A percentile compares a stretch with the other conserved stretches of the same genome.
Conservation (phyloP, 73 alveolate genomes). For the Paramecium caudatum region DNA sequence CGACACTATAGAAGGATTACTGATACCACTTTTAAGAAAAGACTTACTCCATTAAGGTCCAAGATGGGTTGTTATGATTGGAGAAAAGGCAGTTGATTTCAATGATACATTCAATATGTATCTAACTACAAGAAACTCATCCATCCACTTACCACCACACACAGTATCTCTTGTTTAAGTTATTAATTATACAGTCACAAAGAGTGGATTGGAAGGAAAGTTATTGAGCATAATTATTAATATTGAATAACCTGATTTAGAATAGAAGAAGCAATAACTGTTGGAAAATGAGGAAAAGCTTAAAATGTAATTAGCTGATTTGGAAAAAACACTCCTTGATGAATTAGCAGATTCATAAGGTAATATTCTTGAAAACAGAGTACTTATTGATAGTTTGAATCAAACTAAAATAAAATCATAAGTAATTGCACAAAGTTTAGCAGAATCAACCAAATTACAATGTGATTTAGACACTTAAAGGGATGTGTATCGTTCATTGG, state of each 20-base stretch:
- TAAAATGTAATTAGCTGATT: slow-evolving; percentile 95
- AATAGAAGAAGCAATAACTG: slow-evolving; percentile 96
- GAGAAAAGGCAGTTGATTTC: slow-evolving; percentile 99
- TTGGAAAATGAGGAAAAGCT: slow-evolving; percentile 99
- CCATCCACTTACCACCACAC: slow-evolving; percentile 97
- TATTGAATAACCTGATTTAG: slow-evolving; percentile 99
- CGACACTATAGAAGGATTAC: slow-evolving; percentile 97
- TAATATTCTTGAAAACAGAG: slow-evolving; percentile 91
- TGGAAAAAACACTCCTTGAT: slow-evolving; percentile 97
- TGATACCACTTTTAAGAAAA: slow-evolving; percentile 98
- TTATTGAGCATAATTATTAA: slow-evolving; percentile 98
- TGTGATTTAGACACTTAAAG: slow-evolving; percentile 94
- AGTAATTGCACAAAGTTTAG: slow-evolving; percentile 73
- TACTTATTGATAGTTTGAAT: slow-evolving; percentile 97
- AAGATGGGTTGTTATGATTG: slow-evolving; percentile 95
- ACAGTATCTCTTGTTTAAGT: slow-evolving; percentile 94
- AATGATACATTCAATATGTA: slow-evolving; percentile 96
- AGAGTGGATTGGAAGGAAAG: slow-evolving; percentile 99
- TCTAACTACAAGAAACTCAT: slow-evolving; percentile 98
- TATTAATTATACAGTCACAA: slow-evolving; percentile 99
- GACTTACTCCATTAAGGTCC: slow-evolving; percentile 99
- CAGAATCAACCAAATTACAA: slow-evolving; percentile 64
- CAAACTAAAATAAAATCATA: slow-evolving; percentile 90
- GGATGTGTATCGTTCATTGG: slow-evolving; percentile 96
- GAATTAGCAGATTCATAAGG: slow-evolving; percentile 99